Evolutionary conservation across 176 grass and related monocot species (phyloP).

Genomic region (Bolboschoenus planiculmis): DNA sequence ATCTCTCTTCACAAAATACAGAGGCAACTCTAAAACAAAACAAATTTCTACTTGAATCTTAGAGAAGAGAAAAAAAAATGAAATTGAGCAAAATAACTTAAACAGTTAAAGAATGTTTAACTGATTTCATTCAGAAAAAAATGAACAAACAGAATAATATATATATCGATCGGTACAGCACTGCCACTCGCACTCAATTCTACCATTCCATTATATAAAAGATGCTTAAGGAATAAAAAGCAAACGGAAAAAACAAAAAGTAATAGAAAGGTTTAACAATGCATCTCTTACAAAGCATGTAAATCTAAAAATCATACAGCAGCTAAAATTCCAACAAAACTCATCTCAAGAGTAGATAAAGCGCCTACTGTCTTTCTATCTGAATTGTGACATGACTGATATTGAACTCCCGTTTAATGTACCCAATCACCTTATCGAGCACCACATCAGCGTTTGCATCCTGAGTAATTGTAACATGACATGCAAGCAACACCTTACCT

Average conservation of each 20-base stretch:
- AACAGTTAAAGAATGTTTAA: not conserved
- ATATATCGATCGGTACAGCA: not conserved
- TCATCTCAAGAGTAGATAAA: not conserved
- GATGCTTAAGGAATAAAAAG: not conserved
- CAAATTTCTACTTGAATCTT: not conserved
- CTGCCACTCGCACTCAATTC: not conserved
- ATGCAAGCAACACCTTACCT: conserved; percentile 43
- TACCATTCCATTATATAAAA: not conserved
- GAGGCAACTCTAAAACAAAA: too few species aligned
- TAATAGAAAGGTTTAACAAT: not conserved
- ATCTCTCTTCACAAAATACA: too few species aligned
- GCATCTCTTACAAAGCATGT: not conserved
- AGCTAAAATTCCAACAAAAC: not conserved
- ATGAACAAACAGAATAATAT: not conserved
- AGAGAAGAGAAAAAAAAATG: not conserved
- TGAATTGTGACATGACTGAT: conserved; percentile 46
- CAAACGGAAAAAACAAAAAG: not conserved
- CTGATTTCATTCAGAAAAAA: not conserved
- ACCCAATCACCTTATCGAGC: conserved; percentile 32
- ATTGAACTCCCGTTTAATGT: conserved; percentile 35
- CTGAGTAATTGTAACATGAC: conserved; percentile 26
- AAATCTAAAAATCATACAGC: not conserved
- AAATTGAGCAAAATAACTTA: not conserved
- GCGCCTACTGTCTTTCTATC: conserved; percentile 31
- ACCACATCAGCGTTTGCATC: conserved; percentile 37